Evolutionary conservation across 495 filamentous ascomycete genomes (phyloP).

Genomic region (Platismatia glauca): DNA sequence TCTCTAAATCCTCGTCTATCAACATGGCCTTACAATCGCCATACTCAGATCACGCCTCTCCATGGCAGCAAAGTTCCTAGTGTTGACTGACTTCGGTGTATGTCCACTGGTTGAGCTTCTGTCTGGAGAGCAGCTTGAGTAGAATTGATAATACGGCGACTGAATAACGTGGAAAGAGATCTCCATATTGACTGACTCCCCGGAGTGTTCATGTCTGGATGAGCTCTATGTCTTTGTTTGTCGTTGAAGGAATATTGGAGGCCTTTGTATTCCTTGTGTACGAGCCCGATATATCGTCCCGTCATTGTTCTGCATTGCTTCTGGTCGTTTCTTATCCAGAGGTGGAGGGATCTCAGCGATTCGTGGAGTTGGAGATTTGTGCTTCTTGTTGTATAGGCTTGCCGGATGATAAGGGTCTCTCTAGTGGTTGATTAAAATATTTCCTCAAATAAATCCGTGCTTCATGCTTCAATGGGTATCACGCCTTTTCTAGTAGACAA

Average conservation of each 20-base stretch:
- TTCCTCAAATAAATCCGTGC: background rate
- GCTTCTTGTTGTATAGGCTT: constrained; percentile 1
- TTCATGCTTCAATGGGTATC: constrained; percentile 16
- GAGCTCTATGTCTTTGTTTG: constrained; percentile 9
- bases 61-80: constrained; percentile 9
- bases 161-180: constrained; percentile 1
- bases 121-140: background rate
- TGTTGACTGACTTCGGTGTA: constrained; percentile 23
- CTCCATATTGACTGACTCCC: constrained; percentile 19
- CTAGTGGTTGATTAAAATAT: constrained; percentile 1
- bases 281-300: background rate
- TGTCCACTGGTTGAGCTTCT: constrained; percentile 18
- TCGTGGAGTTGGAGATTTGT: background rate
- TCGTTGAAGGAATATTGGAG: background rate
- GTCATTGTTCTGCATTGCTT: background rate
- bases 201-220: constrained; percentile 16
- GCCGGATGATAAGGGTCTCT: background rate
- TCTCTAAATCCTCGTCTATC: background rate
- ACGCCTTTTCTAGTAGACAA: constrained; percentile 19
- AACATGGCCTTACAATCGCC: background rate
- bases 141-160: background rate
- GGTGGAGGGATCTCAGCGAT: background rate
- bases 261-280: background rate
- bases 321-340: background rate
- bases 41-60: background rate